Evolutionary conservation across 2,329 filamentous ascomycete genomes (phyloP).

Genomic region (Aspergillus udagawae): DNA sequence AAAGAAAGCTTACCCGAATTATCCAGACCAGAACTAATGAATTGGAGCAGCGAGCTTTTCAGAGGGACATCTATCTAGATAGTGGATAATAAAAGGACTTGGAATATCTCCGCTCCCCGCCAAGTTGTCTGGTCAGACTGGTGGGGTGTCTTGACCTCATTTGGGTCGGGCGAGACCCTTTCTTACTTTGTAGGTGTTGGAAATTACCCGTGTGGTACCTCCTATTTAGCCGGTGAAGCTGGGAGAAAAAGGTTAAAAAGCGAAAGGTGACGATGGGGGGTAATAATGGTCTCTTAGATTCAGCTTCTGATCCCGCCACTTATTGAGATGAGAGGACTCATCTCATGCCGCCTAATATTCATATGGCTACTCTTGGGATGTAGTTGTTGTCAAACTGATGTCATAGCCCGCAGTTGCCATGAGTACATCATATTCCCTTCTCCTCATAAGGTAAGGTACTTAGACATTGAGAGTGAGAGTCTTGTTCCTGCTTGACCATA

Average conservation of each 20-base stretch:
- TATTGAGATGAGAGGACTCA: background rate
- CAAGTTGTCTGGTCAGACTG: background rate
- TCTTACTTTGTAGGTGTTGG: background rate
- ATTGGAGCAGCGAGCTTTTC: background rate
- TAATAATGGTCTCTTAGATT: background rate
- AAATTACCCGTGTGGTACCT: background rate
- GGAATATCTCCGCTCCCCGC: background rate
- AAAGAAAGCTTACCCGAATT: background rate
- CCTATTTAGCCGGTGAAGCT: background rate
- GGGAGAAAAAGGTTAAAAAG: background rate
- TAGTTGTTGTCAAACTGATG: background rate
- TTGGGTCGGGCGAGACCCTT: background rate
- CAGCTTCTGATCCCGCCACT: background rate
- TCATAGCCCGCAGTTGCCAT: background rate
- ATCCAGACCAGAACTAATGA: background rate
- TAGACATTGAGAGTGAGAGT: background rate
- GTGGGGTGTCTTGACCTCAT: background rate
- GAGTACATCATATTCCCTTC: too few species aligned
- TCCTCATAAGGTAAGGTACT: background rate
- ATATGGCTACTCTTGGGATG: background rate
- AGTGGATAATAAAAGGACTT: background rate
- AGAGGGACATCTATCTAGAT: background rate
- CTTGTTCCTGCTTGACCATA: background rate
- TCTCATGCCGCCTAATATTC: background rate
- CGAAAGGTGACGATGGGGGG: too few species aligned